Evolutionary conservation across 306 rosid genomes (phyloP).

Genomic region (Glycine tomentella): DNA sequence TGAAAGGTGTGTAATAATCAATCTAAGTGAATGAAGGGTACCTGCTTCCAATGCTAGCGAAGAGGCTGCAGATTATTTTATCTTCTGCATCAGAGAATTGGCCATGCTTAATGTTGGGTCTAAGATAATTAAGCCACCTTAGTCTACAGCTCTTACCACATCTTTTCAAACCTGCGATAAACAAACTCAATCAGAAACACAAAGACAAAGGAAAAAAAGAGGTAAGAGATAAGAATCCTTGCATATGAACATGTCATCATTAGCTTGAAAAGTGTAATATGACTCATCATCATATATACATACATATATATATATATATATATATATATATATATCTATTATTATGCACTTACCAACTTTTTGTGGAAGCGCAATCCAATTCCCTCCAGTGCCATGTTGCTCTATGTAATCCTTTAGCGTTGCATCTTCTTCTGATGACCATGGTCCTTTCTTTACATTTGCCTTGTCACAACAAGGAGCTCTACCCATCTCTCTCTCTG

Average conservation of each 20-base stretch:
- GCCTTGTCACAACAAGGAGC: constrained; percentile 98
- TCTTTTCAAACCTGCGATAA: constrained; percentile 73
- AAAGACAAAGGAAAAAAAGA: constrained; percentile 2
- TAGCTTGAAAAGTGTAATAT: constrained; percentile 17
- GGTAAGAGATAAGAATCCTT: not conserved
- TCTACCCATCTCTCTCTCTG: constrained; percentile 68
- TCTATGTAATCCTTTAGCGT: constrained; percentile 76
- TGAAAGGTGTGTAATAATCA: not conserved
- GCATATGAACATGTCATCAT: not conserved
- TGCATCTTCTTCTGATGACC: constrained; percentile 97
- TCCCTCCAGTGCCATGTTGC: constrained; percentile 84
- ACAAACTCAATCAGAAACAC: constrained; percentile 28
- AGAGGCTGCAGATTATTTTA: constrained; percentile 76
- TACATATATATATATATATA: not conserved
- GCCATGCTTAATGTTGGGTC: constrained; percentile 93
- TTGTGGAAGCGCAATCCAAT: constrained; percentile 92
- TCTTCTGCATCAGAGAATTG: constrained; percentile 92
- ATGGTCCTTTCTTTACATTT: constrained; percentile 93
- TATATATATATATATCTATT: not conserved
- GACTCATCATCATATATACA: not conserved
- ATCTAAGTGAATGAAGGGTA: constrained; percentile 21
- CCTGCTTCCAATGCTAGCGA: constrained; percentile 96
- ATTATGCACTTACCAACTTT: constrained; percentile 65
- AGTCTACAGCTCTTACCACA: constrained; percentile 97
- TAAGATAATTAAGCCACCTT: constrained; percentile 95